Conservation (phyloP, 163 green algal genomes). For the Scenedesmus sp. region DNA sequence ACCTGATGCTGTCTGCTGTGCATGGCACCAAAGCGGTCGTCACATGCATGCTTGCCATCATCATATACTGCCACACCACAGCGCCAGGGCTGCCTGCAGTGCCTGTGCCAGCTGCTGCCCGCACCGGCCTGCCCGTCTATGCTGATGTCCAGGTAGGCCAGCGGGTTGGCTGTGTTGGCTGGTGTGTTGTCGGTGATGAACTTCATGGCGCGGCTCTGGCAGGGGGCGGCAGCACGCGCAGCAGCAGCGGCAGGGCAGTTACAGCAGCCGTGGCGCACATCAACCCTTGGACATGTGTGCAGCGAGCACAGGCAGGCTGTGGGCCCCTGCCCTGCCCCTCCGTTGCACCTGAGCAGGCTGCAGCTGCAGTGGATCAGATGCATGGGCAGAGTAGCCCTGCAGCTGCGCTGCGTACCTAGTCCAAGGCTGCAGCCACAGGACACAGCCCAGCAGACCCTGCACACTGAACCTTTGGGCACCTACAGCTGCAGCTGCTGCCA, state of each 20-base stretch:
- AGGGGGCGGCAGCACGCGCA: background rate
- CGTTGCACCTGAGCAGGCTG: background rate
- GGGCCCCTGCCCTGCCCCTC: background rate
- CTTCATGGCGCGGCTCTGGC: conserved; percentile 26
- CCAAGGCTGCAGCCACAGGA: background rate
- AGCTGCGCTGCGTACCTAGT: background rate
- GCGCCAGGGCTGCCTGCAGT: background rate
- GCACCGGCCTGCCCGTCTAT: conserved; percentile 31
- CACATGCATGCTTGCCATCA: background rate
- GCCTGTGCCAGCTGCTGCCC: background rate
- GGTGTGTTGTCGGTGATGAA: conserved; percentile 25
- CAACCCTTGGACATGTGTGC: background rate
- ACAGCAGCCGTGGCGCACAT: background rate
- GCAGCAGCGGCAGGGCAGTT: background rate
- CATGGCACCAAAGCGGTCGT: background rate
- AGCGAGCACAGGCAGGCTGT: background rate
- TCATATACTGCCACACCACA: too few species aligned
- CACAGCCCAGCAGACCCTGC: background rate
- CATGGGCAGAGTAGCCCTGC: background rate
- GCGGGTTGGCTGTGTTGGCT: conserved; percentile 26
- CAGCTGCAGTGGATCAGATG: background rate
- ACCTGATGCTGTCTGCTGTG: background rate
- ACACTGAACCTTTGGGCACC: background rate
- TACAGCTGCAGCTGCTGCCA: background rate
- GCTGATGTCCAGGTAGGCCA: conserved; percentile 46